Conservation (phyloP, 495 filamentous ascomycete species). For the Alectoria sarmentosa region DNA sequence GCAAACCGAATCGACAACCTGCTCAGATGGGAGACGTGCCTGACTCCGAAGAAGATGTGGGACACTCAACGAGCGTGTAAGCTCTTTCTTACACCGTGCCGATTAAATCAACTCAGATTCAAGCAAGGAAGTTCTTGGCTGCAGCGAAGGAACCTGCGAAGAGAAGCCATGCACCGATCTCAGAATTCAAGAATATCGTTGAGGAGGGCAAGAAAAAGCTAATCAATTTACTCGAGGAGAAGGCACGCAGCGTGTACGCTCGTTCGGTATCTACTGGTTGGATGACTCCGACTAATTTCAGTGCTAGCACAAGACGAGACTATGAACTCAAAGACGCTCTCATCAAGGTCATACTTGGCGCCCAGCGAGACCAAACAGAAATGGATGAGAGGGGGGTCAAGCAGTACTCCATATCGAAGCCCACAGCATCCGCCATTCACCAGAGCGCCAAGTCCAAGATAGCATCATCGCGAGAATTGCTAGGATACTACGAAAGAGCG, state of each 20-base stretch:
- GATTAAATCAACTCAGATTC: neutral
- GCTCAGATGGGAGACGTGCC: constrained; percentile 3
- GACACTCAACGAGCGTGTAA: constrained; percentile 32
- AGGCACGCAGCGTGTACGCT: constrained; percentile 14
- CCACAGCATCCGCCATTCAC: constrained; percentile 6
- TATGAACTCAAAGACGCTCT: neutral
- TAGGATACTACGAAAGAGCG: constrained; percentile 15
- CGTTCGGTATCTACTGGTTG: neutral
- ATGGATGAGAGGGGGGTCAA: no score
- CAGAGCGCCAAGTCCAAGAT: constrained; percentile 9
- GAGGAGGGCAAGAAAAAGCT: constrained; percentile 11
- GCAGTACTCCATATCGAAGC: neutral
- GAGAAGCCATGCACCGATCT: neutral
- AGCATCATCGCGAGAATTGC: constrained; percentile 10
- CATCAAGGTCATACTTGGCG: neutral
- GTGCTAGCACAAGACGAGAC: constrained; percentile 7
- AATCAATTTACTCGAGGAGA: constrained; percentile 1
- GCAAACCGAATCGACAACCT: neutral
- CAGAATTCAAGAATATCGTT: constrained; percentile 1
- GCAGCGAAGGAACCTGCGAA: constrained; percentile 23
- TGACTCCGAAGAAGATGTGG: constrained; percentile 35
- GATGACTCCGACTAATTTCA: neutral
- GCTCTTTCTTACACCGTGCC: constrained; percentile 1
- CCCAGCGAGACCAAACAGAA: neutral
- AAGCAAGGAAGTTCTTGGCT: constrained; percentile 30